Evolutionary conservation across 495 filamentous ascomycete genomes (phyloP), one percentile per base, ranked within the genome.

Genomic region (Penicillium paradoxum): DNA sequence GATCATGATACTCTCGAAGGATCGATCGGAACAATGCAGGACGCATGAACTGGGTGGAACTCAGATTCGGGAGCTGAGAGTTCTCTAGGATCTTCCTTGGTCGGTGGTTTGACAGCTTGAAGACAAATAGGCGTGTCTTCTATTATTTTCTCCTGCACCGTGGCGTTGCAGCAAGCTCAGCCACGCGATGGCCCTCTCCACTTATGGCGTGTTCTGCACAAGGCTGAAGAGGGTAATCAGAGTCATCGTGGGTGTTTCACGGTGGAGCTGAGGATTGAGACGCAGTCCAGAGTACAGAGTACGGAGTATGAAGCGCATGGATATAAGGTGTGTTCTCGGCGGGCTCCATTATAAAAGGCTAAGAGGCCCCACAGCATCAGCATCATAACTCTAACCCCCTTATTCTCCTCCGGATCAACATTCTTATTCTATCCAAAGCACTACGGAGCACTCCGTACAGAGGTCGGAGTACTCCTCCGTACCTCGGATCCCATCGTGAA

Each of bases 211-310:
- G 11, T 37, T 38, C 58, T 55, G 59, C 52, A 52, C 17, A n/a
- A 24, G 44, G 59, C 59, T 62, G 51, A 58, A 62, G 39, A 51
- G 47, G 49, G 54, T 40, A 58, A 52, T 52, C 19, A n/a, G n/a
- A n/a, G 40, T 25, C 14, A 45, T 49, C 11, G 10, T 42, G 15
- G 27, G 7, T 27, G 49, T 34, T 30, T 33, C 25, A 34, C 39
- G 49, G 45, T 19, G 41, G 22, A 15, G 4, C 18, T 9, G 15
- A 5, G 14, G n/a, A n/a, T n/a, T n/a, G n/a, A n/a, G n/a, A n/a
- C n/a, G n/a, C n/a, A n/a, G n/a, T n/a, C n/a, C n/a, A n/a, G n/a
- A n/a, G n/a, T n/a, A n/a, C n/a, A n/a, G n/a, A n/a, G n/a, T n/a
- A n/a, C n/a, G n/a, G n/a, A n/a, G n/a, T n/a, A n/a, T n/a, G n/a